Evolutionary conservation across 2,329 filamentous ascomycete genomes (phyloP), one percentile per base, ranked within the genome.

Genomic region (Fusarium sp.): DNA sequence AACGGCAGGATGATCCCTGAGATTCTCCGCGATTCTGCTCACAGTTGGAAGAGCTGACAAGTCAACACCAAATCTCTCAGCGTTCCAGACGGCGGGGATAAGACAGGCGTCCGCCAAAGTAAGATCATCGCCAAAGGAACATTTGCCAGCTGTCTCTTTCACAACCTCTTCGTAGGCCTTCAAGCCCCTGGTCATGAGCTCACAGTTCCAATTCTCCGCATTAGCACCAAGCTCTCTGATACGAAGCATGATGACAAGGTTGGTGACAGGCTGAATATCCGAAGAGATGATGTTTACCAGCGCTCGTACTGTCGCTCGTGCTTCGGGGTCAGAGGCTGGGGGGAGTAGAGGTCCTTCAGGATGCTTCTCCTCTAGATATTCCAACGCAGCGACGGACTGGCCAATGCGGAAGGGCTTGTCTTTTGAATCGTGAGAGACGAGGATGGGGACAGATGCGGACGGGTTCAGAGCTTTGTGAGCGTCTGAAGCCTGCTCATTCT

Each of bases 251-350:
- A 86, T 80, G 9, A 79, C 76, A 15, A 84, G 70, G 63, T 88
- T 88, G 2, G 85, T 87, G 1, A 85, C 78, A 6, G 87, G 86
- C 71, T 88, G 86, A 5, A 82, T 77, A 59, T 89, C 87, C 25
- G 77, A 76, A 6, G 78, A 78, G 25, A 88, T 73, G n/a, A 88
- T 83, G 47, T 75, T 69, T 4, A 80, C 78, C 9, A 89, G 73
- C 4, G 81, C 79, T 14, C 86, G 80, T 0, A 85, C 82, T 3
- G 73, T 69, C 0, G 85, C 84, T 15, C 86, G 78, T 0, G 63
- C 68, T 3, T 73, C 63, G 0, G 76, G 71, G 23, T 82, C 72
- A 0, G 74, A 71, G 0, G 58, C 7, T 0, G 85, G 83, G 1
- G 85, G 85, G 1, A 88, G 77, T 1, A 87, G 76, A 0, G 75